phyloP scores from a whole-genome alignment of 148 eudicot species.

The Rhododendron vialii region DNA sequence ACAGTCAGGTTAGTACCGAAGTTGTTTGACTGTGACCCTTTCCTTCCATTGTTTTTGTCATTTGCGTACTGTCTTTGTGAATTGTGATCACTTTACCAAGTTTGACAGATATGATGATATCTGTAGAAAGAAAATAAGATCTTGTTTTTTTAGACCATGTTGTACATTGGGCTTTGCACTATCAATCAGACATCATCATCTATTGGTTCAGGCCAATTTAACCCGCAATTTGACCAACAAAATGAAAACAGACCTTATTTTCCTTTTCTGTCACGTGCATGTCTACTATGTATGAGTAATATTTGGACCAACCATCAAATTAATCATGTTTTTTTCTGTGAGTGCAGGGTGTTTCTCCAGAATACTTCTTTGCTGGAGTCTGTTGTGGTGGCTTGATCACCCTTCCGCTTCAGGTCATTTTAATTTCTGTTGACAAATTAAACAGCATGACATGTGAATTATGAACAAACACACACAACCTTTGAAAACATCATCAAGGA shows the following conservation, averaged over 20 bases:
- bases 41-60: not conserved
- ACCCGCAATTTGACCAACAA: not conserved
- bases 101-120: not conserved
- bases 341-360: slow-evolving; percentile 78
- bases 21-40: not conserved
- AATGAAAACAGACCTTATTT: not conserved
- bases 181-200: not conserved
- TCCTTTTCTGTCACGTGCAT: not conserved
- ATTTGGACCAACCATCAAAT: not conserved
- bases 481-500: not conserved
- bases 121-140: not conserved
- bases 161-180: not conserved
- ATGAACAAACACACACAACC: not conserved
- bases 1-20: not conserved
- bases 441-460: not conserved
- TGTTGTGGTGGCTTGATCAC: slow-evolving; percentile 89
- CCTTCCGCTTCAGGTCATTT: slow-evolving; percentile 73
- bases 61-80: not conserved
- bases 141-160: not conserved
- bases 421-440: not conserved
- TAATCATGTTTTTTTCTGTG: not conserved
- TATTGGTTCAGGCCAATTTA: slow-evolving; percentile 5
- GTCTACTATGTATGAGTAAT: not conserved
- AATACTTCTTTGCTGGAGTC: slow-evolving; percentile 90
- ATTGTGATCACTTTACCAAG: not conserved